Base-by-base conservation (phyloP, 1,284 basidiomycete species). In the Boletus calvinii region DNA sequence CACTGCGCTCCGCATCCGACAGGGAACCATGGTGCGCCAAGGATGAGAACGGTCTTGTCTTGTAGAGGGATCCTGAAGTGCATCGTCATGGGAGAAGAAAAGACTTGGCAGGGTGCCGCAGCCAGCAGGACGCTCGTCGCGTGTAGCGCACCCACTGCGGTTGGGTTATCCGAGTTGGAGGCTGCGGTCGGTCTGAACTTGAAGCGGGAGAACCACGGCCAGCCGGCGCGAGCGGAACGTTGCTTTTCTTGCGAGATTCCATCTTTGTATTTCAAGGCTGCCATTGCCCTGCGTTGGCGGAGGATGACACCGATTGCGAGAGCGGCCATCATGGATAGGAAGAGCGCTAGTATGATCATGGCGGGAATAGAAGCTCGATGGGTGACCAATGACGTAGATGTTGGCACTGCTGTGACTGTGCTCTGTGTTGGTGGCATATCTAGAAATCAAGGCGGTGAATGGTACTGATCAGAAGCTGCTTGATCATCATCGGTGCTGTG, bases 91-190 rank as follows among this genome's bases (percentile, higher is more conserved):
- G 66, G 46, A 30, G 58, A 36, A 11, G 59, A 48, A 26, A 64
- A 59, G 5, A 59, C 34, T 31, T 63, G 63, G 29, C 46, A 59
- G 22, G 60, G 60, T 20, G 66, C 64, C 34, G 58, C 64, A 46
- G 62, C 64, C 13, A 68, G 54, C 1, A 64, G 36, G 4, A 58
- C 46, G 45, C 58, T 57, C 35, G 60, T 35, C 13, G 62, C 54
- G 36, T 68, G 62, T 10, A 65, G 56, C 20, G 64, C 61, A 12
- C 54, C 52, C 11, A 68, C 60, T 45, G 54, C 46, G 43, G 65
- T 54, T 12, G 48, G 39, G 45, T 34, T 15, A 13, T 51, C 29
- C 26, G 17, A 9, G 45, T 32, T 18, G 44, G 35, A 5, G 24
- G 8, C 18, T 35, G 26, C 39, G 22, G 44, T 46, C 34, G 6